A percentile compares a stretch with the other conserved stretches of the same genome.
Evolutionary conservation across 1,284 basidiomycete species (phyloP).

Genomic region (Entoloma clypeatum): DNA sequence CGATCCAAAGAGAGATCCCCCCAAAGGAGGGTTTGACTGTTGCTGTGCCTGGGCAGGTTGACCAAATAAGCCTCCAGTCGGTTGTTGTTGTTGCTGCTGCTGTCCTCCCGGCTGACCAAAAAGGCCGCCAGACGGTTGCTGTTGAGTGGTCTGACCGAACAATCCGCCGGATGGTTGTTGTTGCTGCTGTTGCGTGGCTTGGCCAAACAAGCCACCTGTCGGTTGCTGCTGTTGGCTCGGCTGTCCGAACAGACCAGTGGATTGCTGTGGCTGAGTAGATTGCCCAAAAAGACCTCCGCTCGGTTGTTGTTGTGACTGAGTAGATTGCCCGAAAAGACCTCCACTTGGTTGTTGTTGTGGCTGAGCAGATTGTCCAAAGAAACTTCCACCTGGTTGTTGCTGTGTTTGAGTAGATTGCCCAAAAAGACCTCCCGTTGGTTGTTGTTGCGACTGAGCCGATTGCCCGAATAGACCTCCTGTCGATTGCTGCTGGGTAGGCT

Average conservation of each 20-base stretch:
- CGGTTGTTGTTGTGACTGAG: constrained; percentile 24
- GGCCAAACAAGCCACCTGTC: constrained; percentile 10
- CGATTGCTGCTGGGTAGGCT: constrained; percentile 19
- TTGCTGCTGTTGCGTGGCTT: no score
- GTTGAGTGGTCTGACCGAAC: constrained; percentile 17
- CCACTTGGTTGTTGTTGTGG: constrained; percentile 12
- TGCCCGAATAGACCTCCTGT: constrained; percentile 24
- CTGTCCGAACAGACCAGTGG: constrained; percentile 15
- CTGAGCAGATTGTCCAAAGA: constrained; percentile 13
- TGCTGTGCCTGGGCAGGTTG: no score
- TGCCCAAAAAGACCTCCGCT: constrained; percentile 23
- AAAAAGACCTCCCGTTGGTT: constrained; percentile 13
- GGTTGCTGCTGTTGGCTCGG: constrained; percentile 9
- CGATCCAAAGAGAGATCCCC: no score
- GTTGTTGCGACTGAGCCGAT: constrained; percentile 19
- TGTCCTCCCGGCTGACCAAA: constrained; percentile 19
- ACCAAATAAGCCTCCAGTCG: no score
- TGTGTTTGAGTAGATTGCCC: constrained; percentile 9
- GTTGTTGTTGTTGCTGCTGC: no score
- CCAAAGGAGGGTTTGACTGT: no score
- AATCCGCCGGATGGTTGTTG: constrained; percentile 11
- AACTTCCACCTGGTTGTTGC: constrained; percentile 8
- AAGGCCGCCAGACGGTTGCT: constrained; percentile 8
- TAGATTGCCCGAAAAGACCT: constrained; percentile 15
- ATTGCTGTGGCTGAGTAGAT: constrained; percentile 20